Percentiles rank a stretch among this genome's conserved stretches.
These are phyloP conservation scores for Chytriomyces hyalinus DNA, from an alignment of 192 early-diverging fungal species.

Conservation along the genomic window DNA sequence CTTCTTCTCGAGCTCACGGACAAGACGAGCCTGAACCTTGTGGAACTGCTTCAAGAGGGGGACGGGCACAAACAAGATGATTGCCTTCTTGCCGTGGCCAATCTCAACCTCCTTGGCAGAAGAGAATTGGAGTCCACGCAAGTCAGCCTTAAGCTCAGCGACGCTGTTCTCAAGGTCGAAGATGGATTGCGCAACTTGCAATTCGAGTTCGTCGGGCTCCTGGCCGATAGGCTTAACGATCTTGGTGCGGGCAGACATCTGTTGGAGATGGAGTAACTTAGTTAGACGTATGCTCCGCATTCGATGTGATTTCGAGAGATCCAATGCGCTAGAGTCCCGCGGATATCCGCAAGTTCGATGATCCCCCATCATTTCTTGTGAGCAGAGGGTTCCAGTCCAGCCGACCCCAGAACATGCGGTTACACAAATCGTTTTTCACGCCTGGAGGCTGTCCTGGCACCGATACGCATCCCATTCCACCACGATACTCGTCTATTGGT, in stretches of 20 bases:
- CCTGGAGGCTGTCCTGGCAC: no score
- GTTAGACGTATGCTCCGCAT: no score
- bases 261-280: background rate
- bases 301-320: no score
- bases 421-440: no score
- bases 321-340: no score
- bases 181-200: conserved; percentile 94
- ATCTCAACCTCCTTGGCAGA: conserved; percentile 95
- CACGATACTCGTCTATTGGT: no score
- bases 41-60: conserved; percentile 93
- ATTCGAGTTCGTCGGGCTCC: conserved; percentile 83
- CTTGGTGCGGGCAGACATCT: conserved; percentile 62
- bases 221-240: conserved; percentile 64
- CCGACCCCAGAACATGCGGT: no score
- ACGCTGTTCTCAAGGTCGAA: conserved; percentile 95
- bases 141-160: conserved; percentile 95
- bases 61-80: conserved; percentile 96
- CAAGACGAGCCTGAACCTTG: conserved; percentile 94
- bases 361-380: no score
- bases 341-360: no score
- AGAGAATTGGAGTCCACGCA: conserved; percentile 92
- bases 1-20: conserved; percentile 99
- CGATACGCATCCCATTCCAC: no score
- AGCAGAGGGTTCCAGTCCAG: no score
- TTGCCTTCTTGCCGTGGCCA: conserved; percentile 93